These are phyloP conservation scores for Salix udensis DNA, from an alignment of 345 rosid genomes.

Conservation along the genomic window DNA sequence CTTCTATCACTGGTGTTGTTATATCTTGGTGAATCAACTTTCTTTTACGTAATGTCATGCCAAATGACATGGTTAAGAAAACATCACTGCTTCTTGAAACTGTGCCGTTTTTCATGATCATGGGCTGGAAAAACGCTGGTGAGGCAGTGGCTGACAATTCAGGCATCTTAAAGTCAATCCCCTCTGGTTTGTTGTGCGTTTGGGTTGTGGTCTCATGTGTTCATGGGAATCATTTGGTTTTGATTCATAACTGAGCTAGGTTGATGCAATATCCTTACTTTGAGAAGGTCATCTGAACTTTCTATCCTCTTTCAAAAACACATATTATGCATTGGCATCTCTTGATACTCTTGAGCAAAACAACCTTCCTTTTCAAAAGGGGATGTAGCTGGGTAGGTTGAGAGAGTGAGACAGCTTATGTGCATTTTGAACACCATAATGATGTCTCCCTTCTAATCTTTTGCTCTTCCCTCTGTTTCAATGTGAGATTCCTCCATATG, in stretches of 20 bases:
- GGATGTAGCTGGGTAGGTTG: neutral
- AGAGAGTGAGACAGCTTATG: neutral
- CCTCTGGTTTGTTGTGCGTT: neutral
- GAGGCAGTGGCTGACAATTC: neutral
- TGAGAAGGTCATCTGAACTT: neutral
- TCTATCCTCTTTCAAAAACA: neutral
- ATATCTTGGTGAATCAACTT: neutral
- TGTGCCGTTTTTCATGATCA: neutral
- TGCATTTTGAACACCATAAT: neutral
- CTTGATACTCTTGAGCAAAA: neutral
- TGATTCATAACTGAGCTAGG: neutral
- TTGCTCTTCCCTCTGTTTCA: neutral
- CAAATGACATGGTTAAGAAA: neutral
- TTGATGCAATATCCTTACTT: neutral
- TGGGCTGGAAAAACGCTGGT: neutral
- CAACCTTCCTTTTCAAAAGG: neutral
- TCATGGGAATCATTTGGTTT: neutral
- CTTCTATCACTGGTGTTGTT: neutral
- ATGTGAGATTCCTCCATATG: neutral
- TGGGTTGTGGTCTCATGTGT: neutral
- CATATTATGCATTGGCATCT: neutral
- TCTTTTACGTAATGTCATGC: neutral
- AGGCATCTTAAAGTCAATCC: neutral
- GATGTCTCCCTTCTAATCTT: neutral
- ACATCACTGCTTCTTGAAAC: neutral